Evolutionary conservation across 805 yeast genomes (phyloP), one percentile per base, ranked within the genome.

Genomic region (Metschnikowia arizonensis): DNA sequence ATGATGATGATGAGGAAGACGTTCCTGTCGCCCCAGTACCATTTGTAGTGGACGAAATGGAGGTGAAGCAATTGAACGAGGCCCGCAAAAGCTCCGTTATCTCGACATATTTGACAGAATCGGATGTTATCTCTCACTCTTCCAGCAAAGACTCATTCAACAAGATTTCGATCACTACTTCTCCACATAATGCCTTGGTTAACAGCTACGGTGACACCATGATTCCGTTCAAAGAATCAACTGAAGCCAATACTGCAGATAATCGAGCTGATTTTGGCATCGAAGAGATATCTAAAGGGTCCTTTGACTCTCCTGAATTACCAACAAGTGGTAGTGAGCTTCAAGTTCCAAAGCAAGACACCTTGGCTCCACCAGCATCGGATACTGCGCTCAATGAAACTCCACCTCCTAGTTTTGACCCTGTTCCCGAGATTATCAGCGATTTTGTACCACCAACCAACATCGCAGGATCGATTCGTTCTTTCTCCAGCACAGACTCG

Each of bases 391-490:
- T 24, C 17, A 28, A 29, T 5, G 48, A 29, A 10, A 17, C 42
- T 6, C 42, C 45, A n/a, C 36, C 49, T 14, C 52, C 55, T 5
- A 60, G 53, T 5, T 66, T 68, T 48, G 70, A 64, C 40, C 49
- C 53, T 3, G 52, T 56, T 7, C 66, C 71, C 1, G 63, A 58
- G 23, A 53, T 61, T 21, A 64, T 62, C n/a, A 57, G 55, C 25
- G 57, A 47, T 3, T 23, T 17, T 23, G 43, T 55, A 26, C 50
- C 55, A 4, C 52, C 53, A 10, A 42, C 42, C 18, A 50, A 44
- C n/a, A 53, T 53, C 2, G 58, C 61, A 4, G 64, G 70, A 2
- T 68, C 74, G 2, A 48, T 65, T 19, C 47, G 60, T 32, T 68
- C 70, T 0, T 55, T 12, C 47, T 48, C 55, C 23, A 61, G 64